Conservation (phyloP, 2,329 filamentous ascomycete genomes). For the Fusarium pseudocircinatum region DNA sequence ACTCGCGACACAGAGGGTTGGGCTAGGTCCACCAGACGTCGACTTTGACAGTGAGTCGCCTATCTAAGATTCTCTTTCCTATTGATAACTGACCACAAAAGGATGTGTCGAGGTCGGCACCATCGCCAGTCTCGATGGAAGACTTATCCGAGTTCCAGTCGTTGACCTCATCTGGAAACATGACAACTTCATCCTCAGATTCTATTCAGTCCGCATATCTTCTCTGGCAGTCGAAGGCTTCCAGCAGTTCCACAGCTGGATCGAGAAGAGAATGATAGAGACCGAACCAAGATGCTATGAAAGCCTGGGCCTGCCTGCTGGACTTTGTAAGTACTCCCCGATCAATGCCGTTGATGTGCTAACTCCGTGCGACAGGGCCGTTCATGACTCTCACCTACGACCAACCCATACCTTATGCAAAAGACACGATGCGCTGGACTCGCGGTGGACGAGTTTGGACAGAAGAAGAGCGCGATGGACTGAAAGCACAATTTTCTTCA, state of each 20-base stretch:
- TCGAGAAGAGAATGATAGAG: too few relatives aligned
- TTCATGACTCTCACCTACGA: not conserved
- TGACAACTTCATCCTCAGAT: too few relatives aligned
- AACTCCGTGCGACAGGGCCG: rapidly evolving
- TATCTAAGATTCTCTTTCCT: rapidly evolving
- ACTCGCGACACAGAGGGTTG: not conserved
- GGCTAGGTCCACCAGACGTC: not conserved
- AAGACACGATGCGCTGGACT: not conserved
- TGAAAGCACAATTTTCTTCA: not conserved
- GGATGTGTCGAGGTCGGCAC: not conserved
- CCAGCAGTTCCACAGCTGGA: too few relatives aligned
- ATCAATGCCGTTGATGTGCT: not conserved
- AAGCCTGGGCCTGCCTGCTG: rapidly evolving
- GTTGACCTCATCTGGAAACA: too few relatives aligned
- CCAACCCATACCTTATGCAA: not conserved
- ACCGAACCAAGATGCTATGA: too few relatives aligned
- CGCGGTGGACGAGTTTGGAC: not conserved
- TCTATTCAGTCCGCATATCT: too few relatives aligned
- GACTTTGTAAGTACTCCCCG: too few relatives aligned
- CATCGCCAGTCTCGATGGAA: not conserved
- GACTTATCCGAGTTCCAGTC: too few relatives aligned
- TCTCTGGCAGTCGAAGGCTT: too few relatives aligned
- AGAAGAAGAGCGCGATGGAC: not conserved
- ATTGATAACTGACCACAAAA: rapidly evolving
- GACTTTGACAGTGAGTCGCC: not conserved